Percentiles rank a stretch among this genome's conserved stretches.
Evolutionary conservation across 352 stramenopile species (phyloP).

Genomic region (Pythium folliculosum): DNA sequence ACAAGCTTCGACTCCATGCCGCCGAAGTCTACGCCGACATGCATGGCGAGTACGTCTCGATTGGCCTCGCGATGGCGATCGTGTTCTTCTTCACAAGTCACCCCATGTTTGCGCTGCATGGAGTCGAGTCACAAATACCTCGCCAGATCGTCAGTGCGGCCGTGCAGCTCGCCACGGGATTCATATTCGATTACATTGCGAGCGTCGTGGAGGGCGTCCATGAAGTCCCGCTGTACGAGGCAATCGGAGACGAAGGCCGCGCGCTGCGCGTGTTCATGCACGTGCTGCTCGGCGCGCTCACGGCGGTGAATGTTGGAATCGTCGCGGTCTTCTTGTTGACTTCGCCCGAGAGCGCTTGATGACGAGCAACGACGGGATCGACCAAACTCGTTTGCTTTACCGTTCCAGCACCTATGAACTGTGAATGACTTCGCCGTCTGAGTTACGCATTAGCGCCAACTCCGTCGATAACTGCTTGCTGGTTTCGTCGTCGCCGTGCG

Average conservation of each 20-base stretch:
- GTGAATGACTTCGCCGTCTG: not conserved
- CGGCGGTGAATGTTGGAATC: conserved; percentile 32
- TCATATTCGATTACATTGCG: conserved; percentile 36
- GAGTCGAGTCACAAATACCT: not conserved
- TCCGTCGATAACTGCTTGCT: not conserved
- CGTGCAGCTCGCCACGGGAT: conserved; percentile 27
- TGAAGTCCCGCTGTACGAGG: conserved; percentile 41
- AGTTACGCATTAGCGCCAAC: not conserved
- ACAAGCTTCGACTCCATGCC: conserved; percentile 36
- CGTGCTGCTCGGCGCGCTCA: conserved; percentile 32
- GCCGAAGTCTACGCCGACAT: conserved; percentile 53
- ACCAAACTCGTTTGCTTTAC: too few relatives aligned
- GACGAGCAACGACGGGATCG: not conserved
- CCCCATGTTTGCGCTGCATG: conserved; percentile 27
- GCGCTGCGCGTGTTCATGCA: conserved; percentile 30
- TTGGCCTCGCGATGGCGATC: conserved; percentile 33
- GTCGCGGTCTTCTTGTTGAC: conserved; percentile 19
- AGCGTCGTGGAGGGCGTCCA: conserved; percentile 41
- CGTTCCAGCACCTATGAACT: too few relatives aligned
- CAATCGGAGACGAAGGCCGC: conserved; percentile 31
- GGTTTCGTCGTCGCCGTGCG: not conserved
- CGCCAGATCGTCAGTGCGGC: conserved; percentile 15
- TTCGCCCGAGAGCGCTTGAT: not conserved
- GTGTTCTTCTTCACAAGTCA: conserved; percentile 29
- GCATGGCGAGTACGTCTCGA: conserved; percentile 53